Percentiles rank a stretch among this genome's conserved stretches.
phyloP scores from a whole-genome alignment of 2,329 filamentous ascomycete species.

The Fusarium pseudoanthophilum region DNA sequence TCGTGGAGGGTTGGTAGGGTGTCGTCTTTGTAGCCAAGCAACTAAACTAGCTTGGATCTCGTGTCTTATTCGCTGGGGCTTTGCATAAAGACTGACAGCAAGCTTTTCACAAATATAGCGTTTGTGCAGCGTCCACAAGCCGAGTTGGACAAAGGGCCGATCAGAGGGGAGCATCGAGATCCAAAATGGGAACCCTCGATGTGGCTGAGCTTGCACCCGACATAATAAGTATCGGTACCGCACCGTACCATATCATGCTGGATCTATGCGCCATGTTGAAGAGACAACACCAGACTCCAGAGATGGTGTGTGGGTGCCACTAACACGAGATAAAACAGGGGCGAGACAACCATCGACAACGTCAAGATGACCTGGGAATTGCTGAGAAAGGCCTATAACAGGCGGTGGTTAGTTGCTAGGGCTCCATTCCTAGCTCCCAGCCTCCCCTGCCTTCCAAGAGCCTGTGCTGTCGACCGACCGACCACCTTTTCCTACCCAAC shows the following conservation, averaged over 20 bases:
- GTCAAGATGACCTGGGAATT: conserved; percentile 35
- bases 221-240: conserved; percentile 1
- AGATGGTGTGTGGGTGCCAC: conserved; percentile 48
- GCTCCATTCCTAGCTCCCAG: conserved; percentile 2
- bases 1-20: not conserved
- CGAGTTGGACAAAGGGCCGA: conserved; percentile 27
- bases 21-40: conserved; percentile 16
- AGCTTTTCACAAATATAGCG: conserved; percentile 15
- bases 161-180: conserved; percentile 34
- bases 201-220: conserved; percentile 31
- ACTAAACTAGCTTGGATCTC: conserved; percentile 11
- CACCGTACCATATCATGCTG: not conserved
- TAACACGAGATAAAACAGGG: conserved; percentile 47
- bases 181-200: conserved; percentile 14
- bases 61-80: conserved; percentile 3
- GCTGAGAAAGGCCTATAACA: not conserved
- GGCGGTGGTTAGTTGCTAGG: conserved; percentile 9
- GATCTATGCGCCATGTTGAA: not conserved
- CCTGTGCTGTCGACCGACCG: not conserved
- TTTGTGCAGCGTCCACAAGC: conserved; percentile 16
- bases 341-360: conserved; percentile 15
- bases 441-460: not conserved
- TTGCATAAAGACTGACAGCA: conserved; percentile 8
- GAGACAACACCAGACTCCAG: conserved; percentile 6
- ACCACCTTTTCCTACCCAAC: not conserved